phyloP scores from a whole-genome alignment of 2,329 filamentous ascomycete genomes.

The Nannizziopsis arthrosporioides region DNA sequence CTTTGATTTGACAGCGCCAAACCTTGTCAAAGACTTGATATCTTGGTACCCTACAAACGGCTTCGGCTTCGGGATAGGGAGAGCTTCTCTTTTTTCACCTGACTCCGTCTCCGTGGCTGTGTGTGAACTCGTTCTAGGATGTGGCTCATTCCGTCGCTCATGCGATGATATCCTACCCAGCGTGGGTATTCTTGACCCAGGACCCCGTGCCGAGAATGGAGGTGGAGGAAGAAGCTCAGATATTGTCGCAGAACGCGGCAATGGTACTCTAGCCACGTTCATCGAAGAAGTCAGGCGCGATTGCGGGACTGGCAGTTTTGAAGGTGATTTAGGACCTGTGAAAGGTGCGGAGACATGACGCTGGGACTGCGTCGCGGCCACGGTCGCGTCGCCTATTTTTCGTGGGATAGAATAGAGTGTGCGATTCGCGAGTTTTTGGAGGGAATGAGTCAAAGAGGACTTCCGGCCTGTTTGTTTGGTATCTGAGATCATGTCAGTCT shows the following conservation, averaged over 20 bases:
- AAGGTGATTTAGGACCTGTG: neutral
- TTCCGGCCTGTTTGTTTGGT: conserved; percentile 13
- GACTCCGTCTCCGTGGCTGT: neutral
- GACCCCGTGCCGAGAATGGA: neutral
- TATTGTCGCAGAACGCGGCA: neutral
- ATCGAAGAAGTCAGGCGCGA: conserved; percentile 1
- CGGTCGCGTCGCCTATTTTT: conserved; percentile 3
- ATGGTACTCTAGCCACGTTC: neutral
- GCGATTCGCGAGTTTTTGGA: conserved; percentile 17
- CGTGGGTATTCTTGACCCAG: conserved; percentile 6
- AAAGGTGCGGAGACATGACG: conserved; percentile 3
- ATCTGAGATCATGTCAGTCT: conserved; percentile 2
- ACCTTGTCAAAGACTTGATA: conserved; percentile 7
- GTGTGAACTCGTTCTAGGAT: neutral
- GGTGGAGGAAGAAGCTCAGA: neutral
- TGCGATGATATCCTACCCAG: conserved; percentile 3
- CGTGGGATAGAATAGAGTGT: conserved; percentile 15
- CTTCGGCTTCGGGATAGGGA: conserved; percentile 2
- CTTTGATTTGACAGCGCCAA: neutral
- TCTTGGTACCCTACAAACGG: conserved; percentile 13
- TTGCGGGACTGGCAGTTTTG: conserved; percentile 7
- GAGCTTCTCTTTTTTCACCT: neutral
- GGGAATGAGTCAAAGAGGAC: conserved; percentile 14
- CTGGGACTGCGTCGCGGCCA: neutral
- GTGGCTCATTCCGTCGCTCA: neutral